Conservation (phyloP, 225 moss, liverwort and hornwort genomes). For the Marchantia polymorpha region DNA sequence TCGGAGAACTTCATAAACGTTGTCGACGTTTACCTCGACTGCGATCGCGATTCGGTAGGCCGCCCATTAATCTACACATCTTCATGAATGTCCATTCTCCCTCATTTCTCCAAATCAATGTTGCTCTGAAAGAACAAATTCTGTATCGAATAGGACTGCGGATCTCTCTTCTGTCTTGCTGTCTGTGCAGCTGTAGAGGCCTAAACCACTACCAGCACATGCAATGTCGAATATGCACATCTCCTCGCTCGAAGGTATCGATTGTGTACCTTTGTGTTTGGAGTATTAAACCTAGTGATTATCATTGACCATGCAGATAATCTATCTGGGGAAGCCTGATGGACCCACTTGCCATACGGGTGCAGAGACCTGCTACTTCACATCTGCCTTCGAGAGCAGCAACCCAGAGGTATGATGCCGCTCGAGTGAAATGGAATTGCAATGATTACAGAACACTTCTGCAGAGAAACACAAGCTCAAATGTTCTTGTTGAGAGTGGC, state of each 20-base stretch:
- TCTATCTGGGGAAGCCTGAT: constrained; percentile 88
- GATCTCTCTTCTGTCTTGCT: too few relatives aligned
- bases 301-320: constrained; percentile 52
- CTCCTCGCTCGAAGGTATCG: too few relatives aligned
- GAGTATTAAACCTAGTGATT: not conserved
- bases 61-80: not conserved
- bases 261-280: too few relatives aligned
- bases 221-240: too few relatives aligned
- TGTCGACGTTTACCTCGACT: constrained; percentile 88
- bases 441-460: too few relatives aligned
- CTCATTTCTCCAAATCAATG: too few relatives aligned
- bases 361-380: constrained; percentile 90
- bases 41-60: constrained; percentile 96
- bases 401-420: constrained; percentile 23
- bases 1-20: constrained; percentile 93
- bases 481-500: not conserved
- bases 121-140: too few relatives aligned
- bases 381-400: constrained; percentile 56
- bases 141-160: too few relatives aligned
- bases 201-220: too few relatives aligned
- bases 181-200: too few relatives aligned
- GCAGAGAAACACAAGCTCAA: too few relatives aligned
- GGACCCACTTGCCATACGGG: constrained; percentile 99
- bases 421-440: too few relatives aligned
- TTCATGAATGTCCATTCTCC: not conserved